phyloP scores from a whole-genome alignment of 108 stramenopile genomes.

The Cyclotella distinguenda region DNA sequence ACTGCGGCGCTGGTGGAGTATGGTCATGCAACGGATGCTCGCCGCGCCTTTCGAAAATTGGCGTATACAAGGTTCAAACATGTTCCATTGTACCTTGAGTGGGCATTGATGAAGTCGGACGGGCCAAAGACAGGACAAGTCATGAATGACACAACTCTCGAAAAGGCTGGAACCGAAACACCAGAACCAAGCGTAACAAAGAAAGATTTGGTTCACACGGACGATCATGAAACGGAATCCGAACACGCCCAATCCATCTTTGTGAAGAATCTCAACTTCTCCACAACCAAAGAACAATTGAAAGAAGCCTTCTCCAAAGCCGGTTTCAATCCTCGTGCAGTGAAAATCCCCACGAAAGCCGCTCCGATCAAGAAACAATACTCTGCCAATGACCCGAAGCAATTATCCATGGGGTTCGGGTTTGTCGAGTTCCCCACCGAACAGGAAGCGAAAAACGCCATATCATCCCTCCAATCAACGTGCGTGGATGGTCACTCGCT shows the following conservation, averaged over 20 bases:
- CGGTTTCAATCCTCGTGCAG: slow-evolving; percentile 65
- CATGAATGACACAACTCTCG: slow-evolving; percentile 1
- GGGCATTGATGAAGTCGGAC: slow-evolving; percentile 80
- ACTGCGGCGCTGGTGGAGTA: slow-evolving; percentile 94
- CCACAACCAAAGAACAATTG: slow-evolving; percentile 81
- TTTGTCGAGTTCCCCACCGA: slow-evolving; percentile 94
- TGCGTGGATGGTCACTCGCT: slow-evolving; percentile 90
- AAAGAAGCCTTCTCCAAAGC: slow-evolving; percentile 58
- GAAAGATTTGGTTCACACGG: slow-evolving; percentile 32
- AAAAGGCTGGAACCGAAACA: background rate
- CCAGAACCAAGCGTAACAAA: slow-evolving; percentile 2
- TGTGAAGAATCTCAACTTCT: slow-evolving; percentile 96
- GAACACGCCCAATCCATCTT: slow-evolving; percentile 78
- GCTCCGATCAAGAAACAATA: slow-evolving; percentile 51
- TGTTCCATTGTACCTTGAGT: slow-evolving; percentile 97
- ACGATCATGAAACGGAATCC: slow-evolving; percentile 32
- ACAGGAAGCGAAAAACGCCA: slow-evolving; percentile 67
- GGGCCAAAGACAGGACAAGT: slow-evolving; percentile 15
- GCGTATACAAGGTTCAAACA: slow-evolving; percentile 94
- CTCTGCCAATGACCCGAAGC: slow-evolving; percentile 26
- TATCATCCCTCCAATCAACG: slow-evolving; percentile 81
- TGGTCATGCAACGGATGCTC: slow-evolving; percentile 84
- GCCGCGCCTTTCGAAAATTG: slow-evolving; percentile 85
- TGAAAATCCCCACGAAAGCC: slow-evolving; percentile 87
- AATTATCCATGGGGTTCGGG: slow-evolving; percentile 94